Percentiles rank a stretch among this genome's conserved stretches.
These are phyloP conservation scores for Aristolochia contorta DNA, from an alignment of 164 flowering plant species.

Conservation along the genomic window DNA sequence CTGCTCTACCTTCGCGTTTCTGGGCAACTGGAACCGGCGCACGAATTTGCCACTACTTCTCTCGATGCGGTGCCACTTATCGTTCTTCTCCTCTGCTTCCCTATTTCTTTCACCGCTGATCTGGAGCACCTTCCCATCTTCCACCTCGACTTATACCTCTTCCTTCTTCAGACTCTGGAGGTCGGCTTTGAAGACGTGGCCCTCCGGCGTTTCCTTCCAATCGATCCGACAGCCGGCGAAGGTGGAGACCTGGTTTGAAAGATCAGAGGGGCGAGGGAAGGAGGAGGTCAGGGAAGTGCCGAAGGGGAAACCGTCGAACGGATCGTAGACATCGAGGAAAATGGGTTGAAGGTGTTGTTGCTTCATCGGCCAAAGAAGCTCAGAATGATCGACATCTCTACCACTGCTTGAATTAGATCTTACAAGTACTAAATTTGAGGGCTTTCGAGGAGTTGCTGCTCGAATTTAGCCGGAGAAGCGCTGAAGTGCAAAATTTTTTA, in stretches of 20 bases:
- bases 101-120: neutral
- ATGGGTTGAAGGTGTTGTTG: conserved; percentile 7
- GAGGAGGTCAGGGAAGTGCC: neutral
- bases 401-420: no score
- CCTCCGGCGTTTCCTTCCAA: neutral
- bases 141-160: neutral
- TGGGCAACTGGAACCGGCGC: conserved; percentile 4
- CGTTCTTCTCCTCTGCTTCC: neutral
- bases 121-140: conserved; percentile 1
- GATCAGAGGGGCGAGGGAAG: neutral
- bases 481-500: no score
- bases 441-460: no score
- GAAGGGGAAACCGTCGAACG: conserved; percentile 11
- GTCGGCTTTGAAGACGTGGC: conserved; percentile 2
- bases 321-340: conserved; percentile 14
- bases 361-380: conserved; percentile 1
- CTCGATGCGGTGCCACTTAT: neutral
- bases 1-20: conserved; percentile 9
- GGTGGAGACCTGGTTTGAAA: neutral
- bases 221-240: conserved; percentile 28
- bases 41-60: neutral
- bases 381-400: conserved; percentile 5
- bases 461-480: no score
- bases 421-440: no score
- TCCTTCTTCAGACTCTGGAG: no score